Evolutionary conservation across 306 rosid species (phyloP).

Genomic region (Gillenia trifoliata): DNA sequence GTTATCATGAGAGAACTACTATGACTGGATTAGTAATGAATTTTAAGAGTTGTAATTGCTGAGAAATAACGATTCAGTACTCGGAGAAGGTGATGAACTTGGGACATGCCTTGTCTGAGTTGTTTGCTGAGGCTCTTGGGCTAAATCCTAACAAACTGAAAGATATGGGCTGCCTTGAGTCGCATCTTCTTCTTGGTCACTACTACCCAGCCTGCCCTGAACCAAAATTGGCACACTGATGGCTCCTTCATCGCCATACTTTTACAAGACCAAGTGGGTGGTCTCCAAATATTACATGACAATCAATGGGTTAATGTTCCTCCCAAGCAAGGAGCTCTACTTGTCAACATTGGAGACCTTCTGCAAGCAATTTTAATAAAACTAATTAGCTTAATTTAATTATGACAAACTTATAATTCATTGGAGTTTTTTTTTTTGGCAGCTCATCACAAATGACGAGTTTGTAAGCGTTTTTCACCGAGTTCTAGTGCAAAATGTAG

Average conservation of each 20-base stretch:
- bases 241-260: conserved; percentile 34
- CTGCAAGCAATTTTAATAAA: conserved; percentile 21
- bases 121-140: conserved; percentile 5
- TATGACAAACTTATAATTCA: no score
- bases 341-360: conserved; percentile 16
- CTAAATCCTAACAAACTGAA: background rate
- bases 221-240: conserved; percentile 27
- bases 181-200: background rate
- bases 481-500: conserved; percentile 6
- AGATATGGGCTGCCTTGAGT: background rate
- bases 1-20: no score
- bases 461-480: conserved; percentile 22
- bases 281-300: conserved; percentile 34
- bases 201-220: conserved; percentile 8
- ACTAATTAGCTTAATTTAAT: no score
- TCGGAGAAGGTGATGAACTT: conserved; percentile 26
- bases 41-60: no score
- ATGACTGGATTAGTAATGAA: no score
- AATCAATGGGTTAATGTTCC: conserved; percentile 6
- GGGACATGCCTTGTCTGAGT: conserved; percentile 17
- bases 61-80: conserved; percentile 19
- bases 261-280: conserved; percentile 45
- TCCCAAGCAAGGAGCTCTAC: background rate
- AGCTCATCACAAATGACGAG: conserved; percentile 25
- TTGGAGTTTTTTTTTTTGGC: background rate